Conservation (phyloP, 345 rosid genomes). For the Isatis tinctoria region DNA sequence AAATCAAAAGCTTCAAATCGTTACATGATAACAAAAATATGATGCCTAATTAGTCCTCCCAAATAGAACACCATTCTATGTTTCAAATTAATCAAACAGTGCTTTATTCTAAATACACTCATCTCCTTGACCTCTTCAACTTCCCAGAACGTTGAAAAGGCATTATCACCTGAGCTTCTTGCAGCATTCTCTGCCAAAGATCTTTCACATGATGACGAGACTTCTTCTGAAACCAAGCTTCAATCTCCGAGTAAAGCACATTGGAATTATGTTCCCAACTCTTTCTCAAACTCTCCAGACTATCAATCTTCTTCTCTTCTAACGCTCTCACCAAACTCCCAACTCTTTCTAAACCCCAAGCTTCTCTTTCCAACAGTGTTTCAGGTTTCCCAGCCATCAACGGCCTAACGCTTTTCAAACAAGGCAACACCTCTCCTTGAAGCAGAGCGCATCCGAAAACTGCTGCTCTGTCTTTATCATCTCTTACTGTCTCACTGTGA, state of each 20-base stretch:
- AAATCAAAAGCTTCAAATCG: too few relatives aligned
- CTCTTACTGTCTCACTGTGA: conserved; percentile 34
- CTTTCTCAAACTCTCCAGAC: conserved; percentile 45
- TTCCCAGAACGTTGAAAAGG: too few relatives aligned
- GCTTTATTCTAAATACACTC: too few relatives aligned
- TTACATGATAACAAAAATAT: too few relatives aligned
- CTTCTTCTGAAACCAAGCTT: conserved; percentile 46
- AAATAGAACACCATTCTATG: too few relatives aligned
- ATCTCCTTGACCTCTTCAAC: too few relatives aligned
- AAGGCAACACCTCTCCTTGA: conserved; percentile 68
- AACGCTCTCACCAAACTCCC: conserved; percentile 58
- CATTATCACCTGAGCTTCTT: too few relatives aligned
- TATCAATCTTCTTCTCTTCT: conserved; percentile 40
- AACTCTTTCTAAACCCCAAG: conserved; percentile 56
- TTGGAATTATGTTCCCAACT: conserved; percentile 49
- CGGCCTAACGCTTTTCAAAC: too few relatives aligned
- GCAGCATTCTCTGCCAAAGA: too few relatives aligned
- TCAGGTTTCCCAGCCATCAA: conserved; percentile 53
- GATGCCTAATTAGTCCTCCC: too few relatives aligned
- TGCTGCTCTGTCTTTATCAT: conserved; percentile 30
- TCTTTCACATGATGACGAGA: too few relatives aligned
- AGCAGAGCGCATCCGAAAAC: conserved; percentile 75
- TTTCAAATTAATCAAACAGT: too few relatives aligned
- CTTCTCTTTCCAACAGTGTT: conserved; percentile 54
- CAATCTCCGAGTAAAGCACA: conserved; percentile 48